Base-by-base conservation (phyloP, 2,329 filamentous ascomycete species). In the Delphinella strobiligena region DNA sequence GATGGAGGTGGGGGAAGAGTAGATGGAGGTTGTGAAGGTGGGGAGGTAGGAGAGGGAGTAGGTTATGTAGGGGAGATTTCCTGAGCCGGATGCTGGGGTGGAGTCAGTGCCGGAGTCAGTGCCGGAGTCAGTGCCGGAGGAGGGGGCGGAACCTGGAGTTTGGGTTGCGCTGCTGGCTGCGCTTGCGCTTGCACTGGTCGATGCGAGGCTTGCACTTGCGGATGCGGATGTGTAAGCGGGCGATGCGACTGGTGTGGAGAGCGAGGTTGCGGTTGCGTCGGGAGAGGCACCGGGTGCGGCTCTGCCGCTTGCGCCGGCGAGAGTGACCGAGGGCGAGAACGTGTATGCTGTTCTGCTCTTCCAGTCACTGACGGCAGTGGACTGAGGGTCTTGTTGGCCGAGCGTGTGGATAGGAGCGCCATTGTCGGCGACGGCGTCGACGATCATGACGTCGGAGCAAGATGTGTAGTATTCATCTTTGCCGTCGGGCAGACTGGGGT, bases 381-480 rank as follows among this genome's bases (percentile, higher is more conserved):
- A 51, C 49, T 61, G 60, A 9, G 61, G 61, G 43, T 67, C 63
- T 38, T 66, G 62, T 48, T 66, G 63, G 11, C 41, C 55, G 30
- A 61, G 49, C 30, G 45, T 48, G 43, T 54, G 48, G 10, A 46
- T 31, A 10, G 41, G 41, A 7, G 40, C 42, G 5, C 40, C 38
- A 14, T 42, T 35, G 15, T 38, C 37, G 33, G 44, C 34, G 11
- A 33, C 18, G 5, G 12, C 38, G 67, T 66, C 45, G 47, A 66
- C 61, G 31, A 73, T 57, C 30, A 68, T 62, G 36, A 78, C 60
- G 53, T 76, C 69, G 45, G 66, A 70, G 48, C 74, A 78, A 15
- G 68, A 69, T 4, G 69, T 75, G 55, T 78, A 78, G 50, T 67
- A 73, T 54, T 78, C 69, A 46, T 70, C 65, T 46, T 69, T 70